A percentile compares a stretch with the other conserved stretches of the same genome.
phyloP scores from a whole-genome alignment of 2,329 filamentous ascomycete genomes.

The Elsinoe arachidis region DNA sequence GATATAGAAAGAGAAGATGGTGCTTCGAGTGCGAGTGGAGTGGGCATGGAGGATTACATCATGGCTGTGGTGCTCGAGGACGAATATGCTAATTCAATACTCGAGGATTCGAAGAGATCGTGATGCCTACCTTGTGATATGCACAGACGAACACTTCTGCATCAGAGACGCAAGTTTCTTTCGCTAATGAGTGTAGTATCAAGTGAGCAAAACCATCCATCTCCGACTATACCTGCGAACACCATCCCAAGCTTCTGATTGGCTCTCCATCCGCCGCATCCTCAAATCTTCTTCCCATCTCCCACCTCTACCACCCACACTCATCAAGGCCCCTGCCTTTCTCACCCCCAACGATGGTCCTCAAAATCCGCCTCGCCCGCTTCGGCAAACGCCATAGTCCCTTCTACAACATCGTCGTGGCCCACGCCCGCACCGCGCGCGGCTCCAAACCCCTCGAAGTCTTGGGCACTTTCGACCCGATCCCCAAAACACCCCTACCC shows the following conservation, averaged over 20 bases:
- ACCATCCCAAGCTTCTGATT: not conserved
- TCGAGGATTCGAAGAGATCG: not conserved
- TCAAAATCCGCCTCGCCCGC: constrained; percentile 87
- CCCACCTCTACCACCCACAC: not conserved
- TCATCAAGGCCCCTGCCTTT: not conserved
- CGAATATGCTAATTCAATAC: too few species aligned
- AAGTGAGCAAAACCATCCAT: too few species aligned
- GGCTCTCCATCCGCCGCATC: constrained; percentile 2
- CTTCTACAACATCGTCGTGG: constrained; percentile 95
- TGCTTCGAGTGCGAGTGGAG: not conserved
- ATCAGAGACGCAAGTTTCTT: too few species aligned
- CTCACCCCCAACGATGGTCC: constrained; percentile 54
- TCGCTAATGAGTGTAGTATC: too few species aligned
- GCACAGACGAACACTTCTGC: too few species aligned
- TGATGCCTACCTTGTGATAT: not conserved
- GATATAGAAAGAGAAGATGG: not conserved
- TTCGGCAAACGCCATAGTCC: constrained; percentile 84
- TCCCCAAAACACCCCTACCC: constrained; percentile 38
- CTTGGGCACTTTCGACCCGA: constrained; percentile 58
- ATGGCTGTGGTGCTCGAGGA: not conserved
- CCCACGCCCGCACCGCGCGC: constrained; percentile 80
- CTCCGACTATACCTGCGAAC: not conserved
- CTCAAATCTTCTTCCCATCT: not conserved
- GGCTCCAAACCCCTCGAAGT: constrained; percentile 89
- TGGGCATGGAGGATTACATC: not conserved